Evolutionary conservation across 2,329 filamentous ascomycete genomes (phyloP), one percentile per base, ranked within the genome.

Genomic region (Ophiocordyceps camponoti-floridani): DNA sequence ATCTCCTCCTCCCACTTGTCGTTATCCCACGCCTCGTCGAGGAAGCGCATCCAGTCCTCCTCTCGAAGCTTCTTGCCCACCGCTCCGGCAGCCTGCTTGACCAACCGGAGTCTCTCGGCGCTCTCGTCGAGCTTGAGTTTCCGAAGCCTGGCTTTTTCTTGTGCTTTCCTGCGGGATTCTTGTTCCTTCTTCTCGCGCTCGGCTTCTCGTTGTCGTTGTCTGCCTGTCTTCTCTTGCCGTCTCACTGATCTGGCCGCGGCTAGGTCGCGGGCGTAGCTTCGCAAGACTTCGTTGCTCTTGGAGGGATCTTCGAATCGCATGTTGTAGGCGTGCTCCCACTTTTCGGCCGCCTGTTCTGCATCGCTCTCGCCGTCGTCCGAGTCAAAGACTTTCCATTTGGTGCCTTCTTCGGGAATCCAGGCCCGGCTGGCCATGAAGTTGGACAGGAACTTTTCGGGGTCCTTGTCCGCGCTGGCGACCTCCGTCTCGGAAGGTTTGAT

Each of bases 401-500:
- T 69, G 40, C 69, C 70, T 44, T 75, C 76, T 10, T 74, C 73
- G 0, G 83, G 77, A 7, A 89, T 74, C 91, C 91, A 98, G 14
- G 88, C 89, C 47, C 88, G 79, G 8, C 88, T 75, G n/a, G 82
- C 75, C 74, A 98, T 77, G 65, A 94, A 98, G 61, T 95, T 94
- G 45, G 85, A 89, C n/a, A 98, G 67, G 59, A 86, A 98, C 1
- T 75, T 82, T 56, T 96, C 89, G 0, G 89, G 91, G 57, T 98
- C 80, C 59, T 85, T 83, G 55, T 94, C 84, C 35, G 91, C 87
- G 47, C 75, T 73, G 42, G 77, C 70, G 40, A 94, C 67, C 53
- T 91, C 82, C 12, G 74, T 54, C 45, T 84, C 69, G 43, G 71
- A 62, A 43, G 71, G 59, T 50, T 70, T 69, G 40, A 68, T 56